Percentiles rank a stretch among this genome's conserved stretches.
These are phyloP conservation scores for Lichtheimia ramosa DNA, from an alignment of 371 early-diverging fungal genomes.

Conservation along the genomic window DNA sequence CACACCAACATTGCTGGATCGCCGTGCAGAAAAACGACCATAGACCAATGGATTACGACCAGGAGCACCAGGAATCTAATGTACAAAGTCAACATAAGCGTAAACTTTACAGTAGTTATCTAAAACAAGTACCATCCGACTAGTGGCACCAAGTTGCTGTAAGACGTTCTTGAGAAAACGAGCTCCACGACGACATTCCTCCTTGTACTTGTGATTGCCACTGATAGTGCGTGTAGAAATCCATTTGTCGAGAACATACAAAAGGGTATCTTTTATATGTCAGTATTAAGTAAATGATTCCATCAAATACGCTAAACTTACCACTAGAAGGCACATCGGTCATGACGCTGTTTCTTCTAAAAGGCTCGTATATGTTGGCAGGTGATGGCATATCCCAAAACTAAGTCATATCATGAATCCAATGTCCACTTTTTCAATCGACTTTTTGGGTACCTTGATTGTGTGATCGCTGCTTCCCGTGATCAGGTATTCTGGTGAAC, in stretches of 20 bases:
- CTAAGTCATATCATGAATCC: constrained; percentile 4
- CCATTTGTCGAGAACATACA: constrained; percentile 73
- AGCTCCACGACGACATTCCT: constrained; percentile 78
- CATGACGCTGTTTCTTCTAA: constrained; percentile 26
- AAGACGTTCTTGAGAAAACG: constrained; percentile 70
- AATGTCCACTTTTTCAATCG: not conserved
- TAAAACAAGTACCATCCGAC: constrained; percentile 52
- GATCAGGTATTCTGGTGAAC: constrained; percentile 58
- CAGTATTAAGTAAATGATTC: not conserved
- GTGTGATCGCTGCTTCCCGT: constrained; percentile 71
- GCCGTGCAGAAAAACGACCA: constrained; percentile 61
- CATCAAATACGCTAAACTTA: not conserved
- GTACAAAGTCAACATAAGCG: not conserved
- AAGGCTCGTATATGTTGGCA: constrained; percentile 19
- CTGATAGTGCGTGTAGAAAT: constrained; percentile 70
- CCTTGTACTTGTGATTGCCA: constrained; percentile 62
- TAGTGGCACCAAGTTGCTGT: constrained; percentile 73
- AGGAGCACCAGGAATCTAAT: constrained; percentile 58
- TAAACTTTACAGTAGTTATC: not conserved
- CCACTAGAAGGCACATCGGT: constrained; percentile 28
- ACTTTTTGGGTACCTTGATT: constrained; percentile 49
- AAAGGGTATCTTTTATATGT: constrained; percentile 43
- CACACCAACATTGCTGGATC: constrained; percentile 2
- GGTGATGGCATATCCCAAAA: constrained; percentile 37
- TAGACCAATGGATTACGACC: constrained; percentile 78